Evolutionary conservation across 2,329 filamentous ascomycete genomes (phyloP), one percentile per base, ranked within the genome.

Genomic region (Colletotrichum sp.): DNA sequence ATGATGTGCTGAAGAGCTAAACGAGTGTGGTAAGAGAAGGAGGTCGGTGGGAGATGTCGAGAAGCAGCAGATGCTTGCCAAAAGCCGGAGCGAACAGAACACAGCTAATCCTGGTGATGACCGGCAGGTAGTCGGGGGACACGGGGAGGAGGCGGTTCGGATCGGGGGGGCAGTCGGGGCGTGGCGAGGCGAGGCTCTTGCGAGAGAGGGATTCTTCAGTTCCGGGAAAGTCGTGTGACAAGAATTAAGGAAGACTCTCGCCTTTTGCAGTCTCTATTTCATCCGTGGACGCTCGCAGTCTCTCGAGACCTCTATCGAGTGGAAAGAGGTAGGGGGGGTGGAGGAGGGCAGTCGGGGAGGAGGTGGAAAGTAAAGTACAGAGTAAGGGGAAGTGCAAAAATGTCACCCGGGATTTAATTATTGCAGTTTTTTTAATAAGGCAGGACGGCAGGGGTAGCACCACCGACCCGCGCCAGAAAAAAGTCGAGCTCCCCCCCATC

Each of bases 391-490:
- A 77, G 74, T 64, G 66, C 44, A 70, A 74, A 77, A 77, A 78
- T 77, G 76, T 77, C 74, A 78, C 74, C 59, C 62, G 59, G 70
- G 66, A 76, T 76, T 75, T 69, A 70, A 75, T 77, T 69, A 71
- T 70, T 77, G 75, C 77, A 77, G 65, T 75, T 71, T 77, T 77
- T 67, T 77, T 78, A 75, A 59, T 77, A 69, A 77, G 65, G 75
- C 67, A 75, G n/a, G 55, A 52, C 36, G 76, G 70, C 76, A 77
- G 74, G 76, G 76, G 76, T 78, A 75, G 67, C 69, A 77, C 73
- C 69, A 63, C 73, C 59, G 39, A 34, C 63, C 72, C 55, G 32
- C 49, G 69, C 52, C 36, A 78, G 63, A 72, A 77, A 76, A 71
- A 69, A 75, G 52, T 49, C 49, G 36, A 77, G 22, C 64, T 69